Conservation (phyloP, 495 filamentous ascomycete genomes). For the Neurospora terricola region DNA sequence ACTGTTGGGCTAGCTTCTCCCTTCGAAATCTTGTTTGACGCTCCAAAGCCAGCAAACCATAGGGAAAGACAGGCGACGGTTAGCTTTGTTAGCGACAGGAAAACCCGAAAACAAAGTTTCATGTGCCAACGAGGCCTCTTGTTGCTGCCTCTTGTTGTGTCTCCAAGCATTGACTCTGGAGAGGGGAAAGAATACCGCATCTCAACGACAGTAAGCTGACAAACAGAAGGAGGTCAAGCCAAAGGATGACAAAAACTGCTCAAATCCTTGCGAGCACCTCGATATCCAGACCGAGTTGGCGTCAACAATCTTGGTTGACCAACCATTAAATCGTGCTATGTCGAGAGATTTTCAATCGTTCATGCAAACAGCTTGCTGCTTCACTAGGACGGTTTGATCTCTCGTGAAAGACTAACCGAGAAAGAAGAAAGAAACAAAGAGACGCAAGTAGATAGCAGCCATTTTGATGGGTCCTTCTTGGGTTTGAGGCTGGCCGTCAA, state of each 20-base stretch:
- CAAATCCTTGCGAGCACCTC: background rate
- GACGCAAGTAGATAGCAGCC: background rate
- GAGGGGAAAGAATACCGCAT: background rate
- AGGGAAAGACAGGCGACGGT: background rate
- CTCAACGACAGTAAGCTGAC: background rate
- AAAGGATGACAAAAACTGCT: background rate
- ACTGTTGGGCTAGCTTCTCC: background rate
- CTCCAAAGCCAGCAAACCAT: background rate
- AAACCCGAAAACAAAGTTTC: background rate
- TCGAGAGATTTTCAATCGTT: background rate
- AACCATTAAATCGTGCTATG: background rate
- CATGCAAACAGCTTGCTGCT: background rate
- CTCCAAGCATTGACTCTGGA: background rate
- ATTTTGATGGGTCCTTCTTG: background rate
- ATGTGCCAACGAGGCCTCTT: background rate
- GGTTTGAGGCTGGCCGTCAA: background rate
- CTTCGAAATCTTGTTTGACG: background rate
- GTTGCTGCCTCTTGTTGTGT: background rate
- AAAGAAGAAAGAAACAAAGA: background rate
- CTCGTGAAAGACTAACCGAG: background rate
- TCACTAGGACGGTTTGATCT: background rate
- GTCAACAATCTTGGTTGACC: background rate
- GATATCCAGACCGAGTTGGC: background rate
- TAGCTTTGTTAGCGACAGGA: background rate
- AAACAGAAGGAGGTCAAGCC: background rate